A percentile compares a stretch with the other conserved stretches of the same genome.
phyloP scores from a whole-genome alignment of 306 rosid genomes.

The Ormosia emarginata region DNA sequence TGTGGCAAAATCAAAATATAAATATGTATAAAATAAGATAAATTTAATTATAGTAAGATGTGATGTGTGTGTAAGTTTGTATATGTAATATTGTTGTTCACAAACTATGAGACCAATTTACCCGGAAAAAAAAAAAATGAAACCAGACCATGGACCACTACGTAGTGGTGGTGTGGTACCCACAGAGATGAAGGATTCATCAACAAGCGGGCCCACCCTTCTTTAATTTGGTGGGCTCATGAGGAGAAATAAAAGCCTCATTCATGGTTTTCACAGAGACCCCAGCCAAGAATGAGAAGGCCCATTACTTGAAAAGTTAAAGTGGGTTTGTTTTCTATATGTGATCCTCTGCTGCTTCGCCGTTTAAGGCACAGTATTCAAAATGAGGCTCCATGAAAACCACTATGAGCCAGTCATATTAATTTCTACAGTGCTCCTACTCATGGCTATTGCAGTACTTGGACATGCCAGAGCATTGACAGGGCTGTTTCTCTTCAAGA shows the following conservation, averaged over 20 bases:
- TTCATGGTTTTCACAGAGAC: background rate
- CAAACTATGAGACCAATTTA: background rate
- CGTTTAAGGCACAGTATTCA: background rate
- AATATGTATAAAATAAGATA: too few relatives aligned
- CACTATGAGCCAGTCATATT: background rate
- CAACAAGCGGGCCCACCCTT: background rate
- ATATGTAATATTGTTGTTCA: too few relatives aligned
- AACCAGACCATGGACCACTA: background rate
- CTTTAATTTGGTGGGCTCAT: background rate
- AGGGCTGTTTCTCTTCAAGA: background rate
- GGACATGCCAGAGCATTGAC: background rate
- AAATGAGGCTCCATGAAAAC: background rate
- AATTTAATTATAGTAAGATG: too few relatives aligned
- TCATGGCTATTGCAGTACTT: background rate
- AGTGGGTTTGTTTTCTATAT: background rate
- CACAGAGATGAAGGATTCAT: background rate
- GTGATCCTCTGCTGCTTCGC: background rate
- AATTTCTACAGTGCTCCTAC: background rate
- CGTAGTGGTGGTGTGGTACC: background rate
- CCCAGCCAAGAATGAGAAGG: background rate
- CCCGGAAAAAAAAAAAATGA: background rate
- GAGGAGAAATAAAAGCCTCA: background rate
- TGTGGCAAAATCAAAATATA: too few relatives aligned
- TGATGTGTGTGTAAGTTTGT: too few relatives aligned
- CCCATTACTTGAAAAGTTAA: constrained; percentile 3